A percentile compares a stretch with the other conserved stretches of the same genome.
Conservation (phyloP, 495 filamentous ascomycete species). For the Entonaema liquescens region DNA sequence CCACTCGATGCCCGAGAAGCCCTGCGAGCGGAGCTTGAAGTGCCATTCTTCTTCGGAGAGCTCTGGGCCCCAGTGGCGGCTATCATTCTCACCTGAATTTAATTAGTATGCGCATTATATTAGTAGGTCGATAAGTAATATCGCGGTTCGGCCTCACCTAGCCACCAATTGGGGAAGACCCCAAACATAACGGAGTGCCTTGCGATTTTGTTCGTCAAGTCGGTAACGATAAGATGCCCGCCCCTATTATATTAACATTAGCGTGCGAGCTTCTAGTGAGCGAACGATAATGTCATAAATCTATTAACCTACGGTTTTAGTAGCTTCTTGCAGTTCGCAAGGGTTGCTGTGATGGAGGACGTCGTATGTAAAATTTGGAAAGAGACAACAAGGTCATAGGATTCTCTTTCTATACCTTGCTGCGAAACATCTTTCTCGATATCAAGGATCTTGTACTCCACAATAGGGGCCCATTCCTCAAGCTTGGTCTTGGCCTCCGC, state of each 20-base stretch:
- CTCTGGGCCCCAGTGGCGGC: neutral
- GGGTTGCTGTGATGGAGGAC: neutral
- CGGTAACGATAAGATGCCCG: neutral
- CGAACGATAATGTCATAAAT: no score
- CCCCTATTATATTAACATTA: neutral
- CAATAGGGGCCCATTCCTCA: neutral
- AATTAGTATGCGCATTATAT: neutral
- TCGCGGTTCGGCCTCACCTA: neutral
- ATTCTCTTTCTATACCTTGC: neutral
- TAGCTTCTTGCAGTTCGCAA: neutral
- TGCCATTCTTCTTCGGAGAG: neutral
- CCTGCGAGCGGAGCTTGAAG: neutral
- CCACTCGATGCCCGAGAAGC: neutral
- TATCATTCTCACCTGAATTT: neutral
- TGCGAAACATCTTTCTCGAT: neutral
- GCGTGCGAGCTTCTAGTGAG: no score
- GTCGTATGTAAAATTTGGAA: neutral
- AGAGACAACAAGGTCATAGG: neutral
- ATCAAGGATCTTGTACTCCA: neutral
- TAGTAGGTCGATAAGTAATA: neutral
- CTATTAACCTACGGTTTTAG: neutral
- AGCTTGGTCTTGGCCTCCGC: neutral
- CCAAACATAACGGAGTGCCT: neutral
- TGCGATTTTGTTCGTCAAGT: neutral
- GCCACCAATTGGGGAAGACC: neutral